Evolutionary conservation across 371 early-diverging fungal genomes (phyloP), one percentile per base, ranked within the genome.

Genomic region (Entomophthora muscae): DNA sequence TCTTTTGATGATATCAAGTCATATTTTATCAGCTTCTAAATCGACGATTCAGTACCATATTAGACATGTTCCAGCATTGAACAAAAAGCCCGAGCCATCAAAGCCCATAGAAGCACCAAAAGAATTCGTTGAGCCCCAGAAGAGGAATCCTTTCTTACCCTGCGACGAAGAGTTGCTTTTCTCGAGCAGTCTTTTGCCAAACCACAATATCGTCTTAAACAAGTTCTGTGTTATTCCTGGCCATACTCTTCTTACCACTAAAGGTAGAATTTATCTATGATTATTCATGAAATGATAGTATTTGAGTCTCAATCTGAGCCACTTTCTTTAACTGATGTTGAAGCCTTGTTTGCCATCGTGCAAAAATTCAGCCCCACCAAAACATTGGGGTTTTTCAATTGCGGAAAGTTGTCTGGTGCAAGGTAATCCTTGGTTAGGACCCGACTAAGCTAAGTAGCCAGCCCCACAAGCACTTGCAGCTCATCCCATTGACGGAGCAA

Each of bases 331-430:
- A 26, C 17, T 31, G 61, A 61, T 33, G 5, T 61, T 61, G 27
- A 61, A 42, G 61, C 61, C 5, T 32, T 33, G 22, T 21, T 42
- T 22, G 21, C 32, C 28, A 33, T 27, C 7, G 31, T 51, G 52
- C 24, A 22, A 2, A 22, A 3, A 7, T 30, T 33, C 21, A 10
- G 51, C 7, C 33, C 21, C 22, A 42, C 21, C n/a, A 31, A 51
- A 33, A 13, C 42, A 21, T 61, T 61, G 51, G 61, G 42, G 23
- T 61, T 61, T 61, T 61, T 22, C 52, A 61, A 61, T 22, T 61
- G 61, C 22, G 61, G 61, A 31, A 7, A 12, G 7, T n/a, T 33
- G 3, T 61, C 61, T 12, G 61, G 61, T 3, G 32, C 59, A 21
- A 58, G 59, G 59, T 58, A 58, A 58, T 3, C 30, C 21, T 30